These are phyloP conservation scores for Noccaea caerulescens DNA, from an alignment of 345 rosid species.

Conservation along the genomic window DNA sequence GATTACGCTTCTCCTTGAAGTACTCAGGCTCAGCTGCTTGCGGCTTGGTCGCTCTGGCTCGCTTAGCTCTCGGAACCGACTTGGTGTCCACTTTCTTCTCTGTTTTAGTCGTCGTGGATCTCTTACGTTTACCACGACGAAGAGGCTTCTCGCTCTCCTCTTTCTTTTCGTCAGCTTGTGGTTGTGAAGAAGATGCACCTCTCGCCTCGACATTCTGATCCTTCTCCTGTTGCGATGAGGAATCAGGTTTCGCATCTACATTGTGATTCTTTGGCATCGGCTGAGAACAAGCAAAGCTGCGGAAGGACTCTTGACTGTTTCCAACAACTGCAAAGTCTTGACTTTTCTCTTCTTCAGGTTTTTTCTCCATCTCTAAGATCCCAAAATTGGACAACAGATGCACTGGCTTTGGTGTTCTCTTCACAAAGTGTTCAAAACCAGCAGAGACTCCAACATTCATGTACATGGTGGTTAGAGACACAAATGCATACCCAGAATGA, in stretches of 20 bases:
- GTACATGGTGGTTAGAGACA: too few relatives aligned
- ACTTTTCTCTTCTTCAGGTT: too few relatives aligned
- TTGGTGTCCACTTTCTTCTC: slow-evolving; percentile 32
- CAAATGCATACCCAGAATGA: too few relatives aligned
- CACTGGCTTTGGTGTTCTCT: too few relatives aligned
- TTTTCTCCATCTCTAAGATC: too few relatives aligned
- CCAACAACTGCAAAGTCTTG: too few relatives aligned
- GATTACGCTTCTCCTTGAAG: slow-evolving; percentile 74
- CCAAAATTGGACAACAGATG: too few relatives aligned
- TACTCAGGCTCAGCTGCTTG: slow-evolving; percentile 60
- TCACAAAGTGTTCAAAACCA: too few relatives aligned
- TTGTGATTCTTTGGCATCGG: too few relatives aligned
- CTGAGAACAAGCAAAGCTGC: too few relatives aligned
- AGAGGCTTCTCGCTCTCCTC: slow-evolving; percentile 10
- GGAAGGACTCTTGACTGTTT: too few relatives aligned
- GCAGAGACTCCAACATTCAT: too few relatives aligned
- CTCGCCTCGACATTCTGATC: neutral
- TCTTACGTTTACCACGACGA: slow-evolving; percentile 32
- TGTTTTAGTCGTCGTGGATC: neutral
- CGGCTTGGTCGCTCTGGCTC: slow-evolving; percentile 53
- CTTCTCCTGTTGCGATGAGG: neutral
- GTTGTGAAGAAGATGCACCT: slow-evolving; percentile 30
- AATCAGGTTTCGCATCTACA: slow-evolving; percentile 27
- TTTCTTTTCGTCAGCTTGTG: neutral
- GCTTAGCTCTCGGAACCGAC: slow-evolving; percentile 55